Evolutionary conservation across 345 rosid species (phyloP).

Genomic region (Eucalyptus microcorys): DNA sequence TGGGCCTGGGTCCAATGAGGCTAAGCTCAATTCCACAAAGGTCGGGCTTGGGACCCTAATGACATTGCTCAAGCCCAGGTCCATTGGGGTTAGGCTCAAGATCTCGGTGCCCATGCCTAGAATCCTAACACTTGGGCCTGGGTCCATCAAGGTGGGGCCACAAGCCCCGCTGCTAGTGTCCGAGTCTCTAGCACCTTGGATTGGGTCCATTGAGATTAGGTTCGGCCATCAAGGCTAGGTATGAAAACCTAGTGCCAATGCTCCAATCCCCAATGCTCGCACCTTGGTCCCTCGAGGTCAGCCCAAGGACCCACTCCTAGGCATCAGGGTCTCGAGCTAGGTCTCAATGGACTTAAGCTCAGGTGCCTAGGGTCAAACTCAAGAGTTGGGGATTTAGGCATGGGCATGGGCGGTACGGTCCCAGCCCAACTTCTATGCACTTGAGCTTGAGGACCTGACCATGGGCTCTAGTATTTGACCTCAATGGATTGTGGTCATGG

Average conservation of each 20-base stretch:
- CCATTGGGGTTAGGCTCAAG: not conserved
- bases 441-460: not conserved
- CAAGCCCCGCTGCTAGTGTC: rapidly evolving
- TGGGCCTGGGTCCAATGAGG: not conserved
- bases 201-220: not conserved
- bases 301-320: rapidly evolving
- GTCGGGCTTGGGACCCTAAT: rapidly evolving
- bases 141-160: not conserved
- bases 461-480: too few species aligned
- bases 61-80: rapidly evolving
- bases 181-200: not conserved
- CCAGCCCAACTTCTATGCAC: not conserved
- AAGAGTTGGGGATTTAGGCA: too few species aligned
- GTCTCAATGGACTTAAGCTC: not conserved
- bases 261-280: rapidly evolving
- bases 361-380: too few species aligned
- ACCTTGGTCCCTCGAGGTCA: not conserved
- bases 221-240: rapidly evolving
- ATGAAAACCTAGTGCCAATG: not conserved
- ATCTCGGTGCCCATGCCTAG: not conserved
- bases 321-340: rapidly evolving
- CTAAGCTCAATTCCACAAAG: rapidly evolving
- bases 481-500: not conserved
- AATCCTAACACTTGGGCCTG: rapidly evolving
- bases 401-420: not conserved